phyloP scores from a whole-genome alignment of 495 filamentous ascomycete genomes.

The Sordaria brevicollis region DNA sequence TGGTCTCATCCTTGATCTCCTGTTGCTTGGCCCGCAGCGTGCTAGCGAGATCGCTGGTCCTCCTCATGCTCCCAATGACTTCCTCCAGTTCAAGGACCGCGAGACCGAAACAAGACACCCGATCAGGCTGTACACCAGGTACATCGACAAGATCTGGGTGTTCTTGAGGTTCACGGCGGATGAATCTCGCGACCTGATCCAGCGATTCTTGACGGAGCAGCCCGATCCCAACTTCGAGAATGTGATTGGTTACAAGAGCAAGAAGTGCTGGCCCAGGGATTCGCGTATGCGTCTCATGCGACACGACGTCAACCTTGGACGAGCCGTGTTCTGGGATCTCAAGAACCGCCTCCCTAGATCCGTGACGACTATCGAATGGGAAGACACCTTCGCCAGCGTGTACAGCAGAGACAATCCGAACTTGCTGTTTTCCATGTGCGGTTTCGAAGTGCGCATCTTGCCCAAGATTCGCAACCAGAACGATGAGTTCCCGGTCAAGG shows the following conservation, averaged over 20 bases:
- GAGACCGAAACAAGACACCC: constrained; percentile 87
- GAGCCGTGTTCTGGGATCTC: constrained; percentile 98
- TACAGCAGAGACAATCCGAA: constrained; percentile 99
- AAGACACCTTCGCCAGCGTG: constrained; percentile 97
- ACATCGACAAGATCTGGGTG: constrained; percentile 98
- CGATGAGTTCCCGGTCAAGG: constrained; percentile 94
- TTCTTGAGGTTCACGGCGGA: constrained; percentile 90
- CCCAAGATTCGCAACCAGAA: constrained; percentile 93
- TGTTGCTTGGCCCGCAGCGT: constrained; percentile 86
- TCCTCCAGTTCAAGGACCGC: constrained; percentile 90
- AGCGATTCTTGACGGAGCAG: constrained; percentile 95
- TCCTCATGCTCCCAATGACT: constrained; percentile 95
- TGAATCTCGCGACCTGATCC: constrained; percentile 91
- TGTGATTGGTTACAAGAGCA: constrained; percentile 97
- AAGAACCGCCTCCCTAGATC: constrained; percentile 94
- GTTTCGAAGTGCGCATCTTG: constrained; percentile 94
- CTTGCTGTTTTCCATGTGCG: constrained; percentile 93
- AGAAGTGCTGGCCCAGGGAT: constrained; percentile 99
- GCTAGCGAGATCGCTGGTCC: constrained; percentile 96
- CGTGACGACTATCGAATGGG: constrained; percentile 97
- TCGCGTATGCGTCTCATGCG: constrained; percentile 97
- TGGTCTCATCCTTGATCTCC: constrained; percentile 85
- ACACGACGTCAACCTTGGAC: constrained; percentile 96
- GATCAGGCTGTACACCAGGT: constrained; percentile 91
- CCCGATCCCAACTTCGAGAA: constrained; percentile 99